Percentiles rank a stretch among this genome's conserved stretches.
These are phyloP conservation scores for Leptomonas pyrrhocoris DNA, from an alignment of 208 protist species.

Conservation along the genomic window DNA sequence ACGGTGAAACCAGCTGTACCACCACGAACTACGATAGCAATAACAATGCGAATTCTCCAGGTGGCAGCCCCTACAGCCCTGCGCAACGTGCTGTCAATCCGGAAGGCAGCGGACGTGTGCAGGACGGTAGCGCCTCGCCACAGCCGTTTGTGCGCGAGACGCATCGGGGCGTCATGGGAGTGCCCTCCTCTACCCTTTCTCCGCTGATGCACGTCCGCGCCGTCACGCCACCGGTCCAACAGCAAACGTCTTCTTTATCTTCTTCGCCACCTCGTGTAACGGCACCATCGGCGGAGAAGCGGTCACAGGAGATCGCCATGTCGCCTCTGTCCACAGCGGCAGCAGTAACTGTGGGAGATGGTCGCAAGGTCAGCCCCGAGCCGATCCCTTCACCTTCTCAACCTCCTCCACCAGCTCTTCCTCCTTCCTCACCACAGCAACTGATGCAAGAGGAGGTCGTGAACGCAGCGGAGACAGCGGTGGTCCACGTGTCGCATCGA, in stretches of 20 bases:
- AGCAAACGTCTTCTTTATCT: too few relatives aligned
- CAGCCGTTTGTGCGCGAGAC: neutral
- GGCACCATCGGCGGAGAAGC: neutral
- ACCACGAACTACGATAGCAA: neutral
- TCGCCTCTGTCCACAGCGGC: conserved; percentile 19
- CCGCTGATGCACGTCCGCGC: neutral
- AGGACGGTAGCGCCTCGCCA: neutral
- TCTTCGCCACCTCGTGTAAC: neutral
- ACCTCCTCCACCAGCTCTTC: too few relatives aligned
- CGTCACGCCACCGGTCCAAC: neutral
- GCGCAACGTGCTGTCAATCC: too few relatives aligned
- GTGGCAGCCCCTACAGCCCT: too few relatives aligned
- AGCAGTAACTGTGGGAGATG: too few relatives aligned
- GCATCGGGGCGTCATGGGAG: neutral
- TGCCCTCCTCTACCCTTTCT: neutral
- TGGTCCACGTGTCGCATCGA: too few relatives aligned
- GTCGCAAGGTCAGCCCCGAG: neutral
- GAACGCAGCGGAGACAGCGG: too few relatives aligned
- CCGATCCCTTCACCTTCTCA: too few relatives aligned
- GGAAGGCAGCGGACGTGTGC: neutral
- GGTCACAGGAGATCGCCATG: conserved; percentile 10
- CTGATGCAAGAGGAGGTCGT: too few relatives aligned
- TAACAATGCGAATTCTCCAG: too few relatives aligned
- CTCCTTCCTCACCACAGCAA: too few relatives aligned
- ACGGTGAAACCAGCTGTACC: neutral